Evolutionary conservation across 75 land plant species (phyloP).

Genomic region (Selaginella moellendorffii): DNA sequence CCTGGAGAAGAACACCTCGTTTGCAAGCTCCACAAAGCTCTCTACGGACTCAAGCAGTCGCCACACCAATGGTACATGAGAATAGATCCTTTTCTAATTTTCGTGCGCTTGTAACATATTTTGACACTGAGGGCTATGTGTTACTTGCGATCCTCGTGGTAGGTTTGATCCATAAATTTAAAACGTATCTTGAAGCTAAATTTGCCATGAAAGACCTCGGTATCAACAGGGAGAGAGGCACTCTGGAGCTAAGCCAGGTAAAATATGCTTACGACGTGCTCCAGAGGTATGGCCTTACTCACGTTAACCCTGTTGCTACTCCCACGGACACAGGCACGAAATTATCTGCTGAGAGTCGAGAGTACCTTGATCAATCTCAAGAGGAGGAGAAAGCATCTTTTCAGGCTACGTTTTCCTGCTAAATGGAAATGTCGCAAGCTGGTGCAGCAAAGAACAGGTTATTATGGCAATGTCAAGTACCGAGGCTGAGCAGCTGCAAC

Average conservation of each 20-base stretch:
- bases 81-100: neutral
- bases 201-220: slow-evolving; percentile 6
- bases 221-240: neutral
- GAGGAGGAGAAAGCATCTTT: neutral
- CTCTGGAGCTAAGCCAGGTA: slow-evolving; percentile 1
- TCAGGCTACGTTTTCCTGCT: neutral
- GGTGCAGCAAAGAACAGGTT: neutral
- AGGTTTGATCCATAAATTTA: neutral
- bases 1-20: slow-evolving; percentile 3
- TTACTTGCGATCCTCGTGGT: neutral
- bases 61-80: slow-evolving; percentile 8
- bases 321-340: neutral
- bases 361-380: neutral
- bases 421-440: neutral
- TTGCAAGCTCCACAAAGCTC: slow-evolving; percentile 4
- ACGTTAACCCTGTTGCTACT: slow-evolving; percentile 3
- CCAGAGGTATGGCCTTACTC: neutral
- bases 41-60: slow-evolving; percentile 1
- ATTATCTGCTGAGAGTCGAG: neutral
- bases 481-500: slow-evolving; percentile 4
- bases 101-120: neutral
- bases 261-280: too few relatives aligned
- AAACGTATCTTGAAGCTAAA: neutral
- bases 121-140: neutral
- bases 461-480: neutral